Conservation (phyloP, 192 early-diverging fungal species). For the Paraglomus brasilianum region DNA sequence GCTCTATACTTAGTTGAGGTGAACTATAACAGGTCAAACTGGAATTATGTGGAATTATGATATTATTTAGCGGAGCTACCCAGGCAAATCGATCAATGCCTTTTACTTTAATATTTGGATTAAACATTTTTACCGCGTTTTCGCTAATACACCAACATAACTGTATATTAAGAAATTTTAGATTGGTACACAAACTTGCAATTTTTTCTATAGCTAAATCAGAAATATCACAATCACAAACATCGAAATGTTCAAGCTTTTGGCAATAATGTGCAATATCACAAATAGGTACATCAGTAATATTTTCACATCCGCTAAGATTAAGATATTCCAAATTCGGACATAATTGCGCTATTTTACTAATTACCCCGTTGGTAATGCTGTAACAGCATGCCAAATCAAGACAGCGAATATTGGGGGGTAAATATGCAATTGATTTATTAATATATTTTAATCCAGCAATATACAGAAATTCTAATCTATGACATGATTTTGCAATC, state of each 20-base stretch:
- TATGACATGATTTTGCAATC: background rate
- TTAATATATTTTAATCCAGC: slow-evolving; percentile 8
- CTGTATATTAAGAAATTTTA: slow-evolving; percentile 21
- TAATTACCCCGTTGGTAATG: background rate
- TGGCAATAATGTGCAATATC: slow-evolving; percentile 9
- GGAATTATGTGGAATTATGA: too few relatives aligned
- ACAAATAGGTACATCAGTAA: slow-evolving; percentile 12
- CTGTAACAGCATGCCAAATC: slow-evolving; percentile 8
- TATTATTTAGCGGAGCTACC: too few relatives aligned
- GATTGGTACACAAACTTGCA: background rate
- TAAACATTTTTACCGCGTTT: slow-evolving; percentile 8
- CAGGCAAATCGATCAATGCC: slow-evolving; percentile 1
- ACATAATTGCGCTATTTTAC: slow-evolving; percentile 6
- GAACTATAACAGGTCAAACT: too few relatives aligned
- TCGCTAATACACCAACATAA: background rate
- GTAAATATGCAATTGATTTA: background rate
- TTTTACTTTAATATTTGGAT: slow-evolving; percentile 13
- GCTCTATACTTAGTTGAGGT: too few relatives aligned
- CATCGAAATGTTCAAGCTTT: slow-evolving; percentile 14
- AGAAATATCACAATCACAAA: slow-evolving; percentile 6
- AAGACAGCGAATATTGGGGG: background rate
- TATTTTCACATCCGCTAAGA: slow-evolving; percentile 14
- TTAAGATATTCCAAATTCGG: slow-evolving; percentile 6
- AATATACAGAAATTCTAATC: slow-evolving; percentile 15
- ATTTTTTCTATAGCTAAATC: slow-evolving; percentile 16